phyloP scores from a whole-genome alignment of 495 filamentous ascomycete species.

The Darksidea phi region DNA sequence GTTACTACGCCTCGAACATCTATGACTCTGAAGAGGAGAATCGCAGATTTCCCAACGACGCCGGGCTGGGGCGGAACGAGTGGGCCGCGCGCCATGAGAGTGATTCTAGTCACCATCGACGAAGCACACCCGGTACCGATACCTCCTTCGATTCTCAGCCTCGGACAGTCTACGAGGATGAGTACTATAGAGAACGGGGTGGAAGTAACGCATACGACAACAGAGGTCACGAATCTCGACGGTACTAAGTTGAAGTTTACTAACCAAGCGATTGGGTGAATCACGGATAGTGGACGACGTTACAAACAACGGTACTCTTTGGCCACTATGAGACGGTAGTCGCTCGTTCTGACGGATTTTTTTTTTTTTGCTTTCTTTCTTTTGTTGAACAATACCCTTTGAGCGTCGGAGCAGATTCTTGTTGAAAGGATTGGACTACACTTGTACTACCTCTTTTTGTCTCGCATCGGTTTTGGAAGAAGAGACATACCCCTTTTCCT shows the following conservation, averaged over 20 bases:
- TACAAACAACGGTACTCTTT: neutral
- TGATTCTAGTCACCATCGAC: neutral
- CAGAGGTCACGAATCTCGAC: slow-evolving; percentile 20
- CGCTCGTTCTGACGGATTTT: neutral
- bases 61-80: slow-evolving; percentile 29
- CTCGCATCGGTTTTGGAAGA: slow-evolving; percentile 4
- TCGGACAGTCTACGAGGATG: slow-evolving; percentile 25
- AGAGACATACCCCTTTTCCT: slow-evolving; percentile 16
- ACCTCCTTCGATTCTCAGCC: slow-evolving; percentile 25
- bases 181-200: slow-evolving; percentile 15
- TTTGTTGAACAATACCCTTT: neutral
- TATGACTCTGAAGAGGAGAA: slow-evolving; percentile 32
- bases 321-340: neutral
- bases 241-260: slow-evolving; percentile 10
- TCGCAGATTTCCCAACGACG: slow-evolving; percentile 27
- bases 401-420: neutral
- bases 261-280: neutral
- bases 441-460: neutral
- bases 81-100: slow-evolving; percentile 33
- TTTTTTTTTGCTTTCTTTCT: slow-evolving; percentile 14
- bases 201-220: slow-evolving; percentile 24
- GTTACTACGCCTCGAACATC: slow-evolving; percentile 26
- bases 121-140: slow-evolving; percentile 20
- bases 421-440: neutral
- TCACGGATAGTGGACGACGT: slow-evolving; percentile 7